phyloP scores from a whole-genome alignment of 2,329 filamentous ascomycete genomes.

The Talaromyces pinophilus region DNA sequence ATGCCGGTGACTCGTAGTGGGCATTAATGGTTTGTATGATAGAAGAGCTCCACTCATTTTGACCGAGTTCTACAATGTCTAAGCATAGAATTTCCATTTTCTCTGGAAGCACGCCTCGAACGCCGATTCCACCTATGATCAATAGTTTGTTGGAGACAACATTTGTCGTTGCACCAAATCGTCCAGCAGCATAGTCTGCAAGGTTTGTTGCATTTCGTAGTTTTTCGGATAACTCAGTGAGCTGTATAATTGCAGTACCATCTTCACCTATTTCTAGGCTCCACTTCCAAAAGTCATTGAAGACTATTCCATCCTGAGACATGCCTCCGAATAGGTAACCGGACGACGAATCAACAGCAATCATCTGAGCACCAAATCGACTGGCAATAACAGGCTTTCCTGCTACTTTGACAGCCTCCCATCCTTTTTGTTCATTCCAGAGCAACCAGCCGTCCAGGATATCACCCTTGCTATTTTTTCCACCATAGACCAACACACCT shows the following conservation, averaged over 20 bases:
- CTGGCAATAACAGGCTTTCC: conserved; percentile 43
- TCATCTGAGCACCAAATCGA: conserved; percentile 59
- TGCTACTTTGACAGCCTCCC: conserved; percentile 48
- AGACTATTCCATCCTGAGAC: conserved; percentile 61
- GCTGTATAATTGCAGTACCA: conserved; percentile 31
- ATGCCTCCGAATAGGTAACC: conserved; percentile 76
- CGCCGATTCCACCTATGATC: conserved; percentile 56
- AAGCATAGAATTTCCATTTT: conserved; percentile 58
- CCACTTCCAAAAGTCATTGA: conserved; percentile 68
- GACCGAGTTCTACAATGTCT: conserved; percentile 25
- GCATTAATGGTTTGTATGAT: conserved; percentile 16
- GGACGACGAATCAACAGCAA: conserved; percentile 41
- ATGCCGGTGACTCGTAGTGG: conserved; percentile 33
- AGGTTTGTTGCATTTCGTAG: conserved; percentile 31
- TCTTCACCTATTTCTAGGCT: conserved; percentile 48
- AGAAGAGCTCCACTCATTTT: conserved; percentile 2
- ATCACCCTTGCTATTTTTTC: conserved; percentile 55
- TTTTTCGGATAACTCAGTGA: conserved; percentile 31
- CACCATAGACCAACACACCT: conserved; percentile 62
- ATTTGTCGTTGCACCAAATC: conserved; percentile 57
- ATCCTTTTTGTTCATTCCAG: conserved; percentile 55
- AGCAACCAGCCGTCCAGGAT: conserved; percentile 58
- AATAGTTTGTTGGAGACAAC: conserved; percentile 49
- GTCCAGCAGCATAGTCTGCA: conserved; percentile 37
- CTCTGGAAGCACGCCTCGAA: conserved; percentile 39